Base-by-base conservation (phyloP, 352 stramenopile species). In the Pythium graminicola region DNA sequence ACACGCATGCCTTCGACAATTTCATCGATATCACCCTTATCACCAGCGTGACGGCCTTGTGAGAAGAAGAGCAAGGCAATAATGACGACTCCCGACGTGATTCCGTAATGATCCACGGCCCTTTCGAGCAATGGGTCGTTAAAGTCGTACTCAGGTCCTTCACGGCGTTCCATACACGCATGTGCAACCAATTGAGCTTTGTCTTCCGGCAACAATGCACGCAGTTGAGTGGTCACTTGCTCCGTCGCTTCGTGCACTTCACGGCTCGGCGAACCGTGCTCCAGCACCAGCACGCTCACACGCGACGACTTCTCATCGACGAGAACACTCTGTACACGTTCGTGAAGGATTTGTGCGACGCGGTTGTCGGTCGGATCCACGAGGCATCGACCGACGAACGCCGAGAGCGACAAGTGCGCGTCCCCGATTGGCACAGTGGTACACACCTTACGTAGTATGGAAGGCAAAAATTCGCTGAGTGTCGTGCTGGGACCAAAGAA, bases 401-500 rank as follows among this genome's bases (percentile, higher is more conserved):
- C 41, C 5, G 45, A 51, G n/a, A 50, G 13, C 20, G 26, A 29
- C 7, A 55, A 19, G 20, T 42, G 42, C 19, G 44, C 27, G 19
- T 46, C 35, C 3, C n/a, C 17, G 27, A 42, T 27, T 11, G 54
- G 35, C 45, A 16, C 26, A 13, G 17, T 35, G 13, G n/a, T 31
- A 64, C 71, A 78, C 28, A 65, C 68, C 50, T 88, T 83, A 40
- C 63, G 38, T 3, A 89, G 53, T 7, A 82, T 72, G 6, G 69
- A 60, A 0, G 84, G 81, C 9, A 93, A 50, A 40, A 87, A 93
- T 16, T 93, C 78, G 2, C 76, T 91, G 24, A 92, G 62, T 23
- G 78, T 89, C 32, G 62, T 54, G 58, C 78, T 92, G 49, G 74
- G 82, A 26, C 81, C 84, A 24, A 93, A 86, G 53, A 95, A 93